Conservation (phyloP, 2,329 filamentous ascomycete genomes). For the Parasarocladium wereldwijsianum region DNA sequence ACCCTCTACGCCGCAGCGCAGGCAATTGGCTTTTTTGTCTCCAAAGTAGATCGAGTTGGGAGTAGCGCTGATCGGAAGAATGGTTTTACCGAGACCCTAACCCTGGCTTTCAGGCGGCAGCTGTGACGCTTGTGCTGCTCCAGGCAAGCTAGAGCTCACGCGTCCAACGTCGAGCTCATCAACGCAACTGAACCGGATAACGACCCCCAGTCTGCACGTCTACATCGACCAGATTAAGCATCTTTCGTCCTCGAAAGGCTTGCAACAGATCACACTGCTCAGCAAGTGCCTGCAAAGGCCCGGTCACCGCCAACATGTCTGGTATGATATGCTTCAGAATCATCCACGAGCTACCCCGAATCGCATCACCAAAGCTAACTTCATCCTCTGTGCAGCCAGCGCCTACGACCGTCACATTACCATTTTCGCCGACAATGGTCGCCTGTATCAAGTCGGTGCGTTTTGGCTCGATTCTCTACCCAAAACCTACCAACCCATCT, state of each 20-base stretch:
- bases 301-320: slow-evolving; percentile 31
- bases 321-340: no score
- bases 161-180: slow-evolving; percentile 18
- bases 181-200: slow-evolving; percentile 2
- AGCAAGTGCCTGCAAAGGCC: slow-evolving; percentile 7
- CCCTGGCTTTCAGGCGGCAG: no score
- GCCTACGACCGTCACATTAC: slow-evolving; percentile 98
- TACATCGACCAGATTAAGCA: neutral
- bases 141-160: slow-evolving; percentile 34
- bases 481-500: neutral
- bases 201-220: neutral
- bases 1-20: no score
- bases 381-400: slow-evolving; percentile 28
- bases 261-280: slow-evolving; percentile 5
- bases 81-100: slow-evolving; percentile 1
- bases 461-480: slow-evolving; percentile 12
- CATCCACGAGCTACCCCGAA: no score
- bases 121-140: slow-evolving; percentile 13
- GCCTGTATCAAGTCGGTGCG: slow-evolving; percentile 98
- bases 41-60: no score
- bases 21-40: no score
- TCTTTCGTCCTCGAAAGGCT: neutral
- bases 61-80: no score
- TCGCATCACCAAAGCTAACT: slow-evolving; percentile 16
- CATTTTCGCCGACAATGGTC: slow-evolving; percentile 97